phyloP scores from a whole-genome alignment of 495 filamentous ascomycete genomes.

The Neurospora tetrasperma region DNA sequence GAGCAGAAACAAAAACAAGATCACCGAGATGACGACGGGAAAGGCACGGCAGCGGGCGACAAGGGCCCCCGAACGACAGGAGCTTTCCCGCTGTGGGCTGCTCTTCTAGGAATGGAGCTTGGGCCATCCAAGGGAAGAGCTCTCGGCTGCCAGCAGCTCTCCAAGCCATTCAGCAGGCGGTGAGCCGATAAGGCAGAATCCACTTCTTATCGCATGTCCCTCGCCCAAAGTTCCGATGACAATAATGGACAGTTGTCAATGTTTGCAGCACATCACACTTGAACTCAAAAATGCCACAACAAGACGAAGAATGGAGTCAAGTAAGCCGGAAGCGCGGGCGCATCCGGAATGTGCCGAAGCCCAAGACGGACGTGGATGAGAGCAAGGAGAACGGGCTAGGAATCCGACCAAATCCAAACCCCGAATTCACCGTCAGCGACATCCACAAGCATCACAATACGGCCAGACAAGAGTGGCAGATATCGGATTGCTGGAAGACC shows the following conservation, averaged over 20 bases:
- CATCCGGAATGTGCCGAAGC: conserved; percentile 6
- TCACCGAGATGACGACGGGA: background rate
- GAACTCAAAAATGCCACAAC: conserved; percentile 2
- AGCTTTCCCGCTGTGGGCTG: background rate
- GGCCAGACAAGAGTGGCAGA: conserved; percentile 9
- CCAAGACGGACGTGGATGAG: background rate
- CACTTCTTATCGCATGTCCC: conserved; percentile 3
- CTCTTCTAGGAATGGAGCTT: background rate
- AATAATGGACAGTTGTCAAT: background rate
- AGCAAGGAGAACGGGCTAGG: background rate
- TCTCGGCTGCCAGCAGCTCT: background rate
- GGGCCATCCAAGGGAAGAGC: background rate
- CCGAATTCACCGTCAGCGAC: conserved; percentile 16
- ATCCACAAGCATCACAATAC: conserved; percentile 15
- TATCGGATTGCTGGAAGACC: conserved; percentile 13
- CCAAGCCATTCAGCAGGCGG: conserved; percentile 8
- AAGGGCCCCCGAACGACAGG: background rate
- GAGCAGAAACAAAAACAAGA: background rate
- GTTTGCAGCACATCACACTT: background rate
- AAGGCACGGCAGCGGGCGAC: background rate
- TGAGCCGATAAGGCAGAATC: conserved; percentile 5
- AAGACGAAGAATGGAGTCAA: conserved; percentile 16
- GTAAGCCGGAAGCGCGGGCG: conserved; percentile 21
- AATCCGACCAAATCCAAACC: conserved; percentile 19
- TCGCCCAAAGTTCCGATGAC: background rate